Conservation (phyloP, 2,329 filamentous ascomycete species). For the Diaporthe australafricana region DNA sequence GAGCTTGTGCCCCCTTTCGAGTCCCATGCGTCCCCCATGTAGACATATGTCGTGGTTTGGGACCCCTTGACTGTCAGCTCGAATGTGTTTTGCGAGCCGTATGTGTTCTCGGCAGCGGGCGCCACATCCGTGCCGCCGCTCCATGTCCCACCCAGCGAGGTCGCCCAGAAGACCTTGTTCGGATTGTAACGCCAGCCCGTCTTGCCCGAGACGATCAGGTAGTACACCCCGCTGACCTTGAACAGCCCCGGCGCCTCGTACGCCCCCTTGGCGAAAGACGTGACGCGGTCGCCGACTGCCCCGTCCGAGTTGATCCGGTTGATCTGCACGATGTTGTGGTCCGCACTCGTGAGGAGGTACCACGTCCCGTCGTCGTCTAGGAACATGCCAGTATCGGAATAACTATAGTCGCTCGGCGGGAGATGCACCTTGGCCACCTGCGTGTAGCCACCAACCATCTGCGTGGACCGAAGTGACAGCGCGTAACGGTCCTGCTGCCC, state of each 20-base stretch:
- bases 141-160: slow-evolving; percentile 48
- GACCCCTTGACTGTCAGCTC: slow-evolving; percentile 49
- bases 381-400: slow-evolving; percentile 56
- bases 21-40: slow-evolving; percentile 53
- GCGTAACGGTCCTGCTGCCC: slow-evolving; percentile 54
- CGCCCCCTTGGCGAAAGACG: slow-evolving; percentile 46
- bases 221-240: slow-evolving; percentile 48
- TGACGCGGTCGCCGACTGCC: slow-evolving; percentile 47
- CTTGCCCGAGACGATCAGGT: slow-evolving; percentile 51
- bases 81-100: slow-evolving; percentile 51
- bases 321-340: slow-evolving; percentile 54
- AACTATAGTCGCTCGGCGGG: slow-evolving; percentile 51
- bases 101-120: slow-evolving; percentile 49
- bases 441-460: slow-evolving; percentile 47
- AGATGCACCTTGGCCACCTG: slow-evolving; percentile 49
- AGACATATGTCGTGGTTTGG: slow-evolving; percentile 49
- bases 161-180: slow-evolving; percentile 51
- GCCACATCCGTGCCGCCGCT: slow-evolving; percentile 49
- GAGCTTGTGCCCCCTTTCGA: slow-evolving; percentile 47
- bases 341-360: slow-evolving; percentile 53
- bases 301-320: slow-evolving; percentile 52
- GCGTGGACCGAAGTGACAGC: slow-evolving; percentile 49
- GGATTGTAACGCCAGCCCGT: slow-evolving; percentile 51
- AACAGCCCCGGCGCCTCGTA: slow-evolving; percentile 51
- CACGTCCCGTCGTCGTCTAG: slow-evolving; percentile 48